Percentiles rank a stretch among this genome's conserved stretches.
phyloP scores from a whole-genome alignment of 2,329 filamentous ascomycete species.

The Tolypocladium guangdongense region DNA sequence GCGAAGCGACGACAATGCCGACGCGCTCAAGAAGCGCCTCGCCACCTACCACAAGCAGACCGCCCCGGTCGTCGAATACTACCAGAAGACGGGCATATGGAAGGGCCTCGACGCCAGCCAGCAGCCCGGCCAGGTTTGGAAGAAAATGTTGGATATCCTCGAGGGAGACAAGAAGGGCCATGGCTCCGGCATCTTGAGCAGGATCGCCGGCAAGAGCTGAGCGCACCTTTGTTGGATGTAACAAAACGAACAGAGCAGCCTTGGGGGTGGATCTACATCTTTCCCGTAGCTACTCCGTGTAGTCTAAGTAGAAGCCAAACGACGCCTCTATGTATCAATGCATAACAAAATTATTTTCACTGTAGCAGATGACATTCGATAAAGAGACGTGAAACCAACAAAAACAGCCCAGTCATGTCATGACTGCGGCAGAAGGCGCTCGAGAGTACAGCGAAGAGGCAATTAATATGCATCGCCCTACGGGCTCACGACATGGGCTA shows the following conservation, averaged over 20 bases:
- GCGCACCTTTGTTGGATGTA: neutral
- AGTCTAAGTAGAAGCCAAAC: neutral
- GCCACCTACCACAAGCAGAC: constrained; percentile 93
- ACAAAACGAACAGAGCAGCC: neutral
- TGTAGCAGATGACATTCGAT: neutral
- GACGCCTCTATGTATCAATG: constrained; percentile 8
- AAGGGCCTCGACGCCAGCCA: constrained; percentile 90
- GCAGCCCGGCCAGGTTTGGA: constrained; percentile 93
- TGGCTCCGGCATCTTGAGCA: constrained; percentile 29
- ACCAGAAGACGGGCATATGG: constrained; percentile 97
- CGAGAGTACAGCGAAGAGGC: neutral
- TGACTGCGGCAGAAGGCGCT: neutral
- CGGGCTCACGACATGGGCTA: neutral
- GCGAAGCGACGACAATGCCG: constrained; percentile 93
- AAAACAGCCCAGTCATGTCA: neutral
- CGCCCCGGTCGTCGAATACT: constrained; percentile 84
- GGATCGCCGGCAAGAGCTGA: constrained; percentile 17
- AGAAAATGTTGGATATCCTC: constrained; percentile 78
- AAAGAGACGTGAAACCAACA: no score
- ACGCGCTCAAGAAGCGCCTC: constrained; percentile 89
- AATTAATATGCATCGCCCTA: neutral
- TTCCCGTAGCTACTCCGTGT: neutral
- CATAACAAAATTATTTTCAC: neutral
- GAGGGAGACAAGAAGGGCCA: constrained; percentile 40
- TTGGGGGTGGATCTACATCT: neutral